phyloP scores from a whole-genome alignment of 2,329 filamentous ascomycete species.

The Graphiopsis chlorocephala region DNA sequence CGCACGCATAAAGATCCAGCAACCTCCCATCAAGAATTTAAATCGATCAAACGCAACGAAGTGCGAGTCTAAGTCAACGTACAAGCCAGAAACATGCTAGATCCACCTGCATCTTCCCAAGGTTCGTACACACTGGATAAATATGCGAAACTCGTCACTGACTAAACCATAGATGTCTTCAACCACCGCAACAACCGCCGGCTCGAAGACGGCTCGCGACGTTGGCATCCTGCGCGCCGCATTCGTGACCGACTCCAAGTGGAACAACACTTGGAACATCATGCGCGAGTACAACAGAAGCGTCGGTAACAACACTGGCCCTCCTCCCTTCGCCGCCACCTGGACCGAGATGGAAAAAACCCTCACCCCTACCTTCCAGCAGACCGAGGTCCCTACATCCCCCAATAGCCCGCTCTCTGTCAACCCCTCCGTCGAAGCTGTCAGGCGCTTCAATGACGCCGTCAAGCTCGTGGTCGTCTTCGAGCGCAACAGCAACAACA shows the following conservation, averaged over 20 bases:
- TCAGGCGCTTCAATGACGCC: background rate
- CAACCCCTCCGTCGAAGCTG: background rate
- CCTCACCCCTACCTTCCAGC: background rate
- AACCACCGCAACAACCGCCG: background rate
- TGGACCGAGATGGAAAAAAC: background rate
- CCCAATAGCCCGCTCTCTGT: background rate
- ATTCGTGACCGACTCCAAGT: background rate
- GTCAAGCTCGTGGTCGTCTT: background rate
- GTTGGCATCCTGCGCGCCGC: background rate
- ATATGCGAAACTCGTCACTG: background rate
- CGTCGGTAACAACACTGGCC: background rate
- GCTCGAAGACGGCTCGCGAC: background rate
- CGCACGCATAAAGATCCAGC: background rate
- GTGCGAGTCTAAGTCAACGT: rapidly evolving
- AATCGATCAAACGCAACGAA: background rate
- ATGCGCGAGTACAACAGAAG: background rate
- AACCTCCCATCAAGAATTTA: background rate
- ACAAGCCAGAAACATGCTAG: rapidly evolving
- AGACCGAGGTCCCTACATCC: background rate
- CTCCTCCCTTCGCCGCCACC: background rate
- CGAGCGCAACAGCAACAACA: background rate
- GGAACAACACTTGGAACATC: background rate
- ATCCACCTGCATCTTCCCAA: background rate
- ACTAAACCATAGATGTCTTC: background rate
- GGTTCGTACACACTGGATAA: background rate